phyloP scores from a whole-genome alignment of 345 rosid genomes.

The Carallia brachiata region DNA sequence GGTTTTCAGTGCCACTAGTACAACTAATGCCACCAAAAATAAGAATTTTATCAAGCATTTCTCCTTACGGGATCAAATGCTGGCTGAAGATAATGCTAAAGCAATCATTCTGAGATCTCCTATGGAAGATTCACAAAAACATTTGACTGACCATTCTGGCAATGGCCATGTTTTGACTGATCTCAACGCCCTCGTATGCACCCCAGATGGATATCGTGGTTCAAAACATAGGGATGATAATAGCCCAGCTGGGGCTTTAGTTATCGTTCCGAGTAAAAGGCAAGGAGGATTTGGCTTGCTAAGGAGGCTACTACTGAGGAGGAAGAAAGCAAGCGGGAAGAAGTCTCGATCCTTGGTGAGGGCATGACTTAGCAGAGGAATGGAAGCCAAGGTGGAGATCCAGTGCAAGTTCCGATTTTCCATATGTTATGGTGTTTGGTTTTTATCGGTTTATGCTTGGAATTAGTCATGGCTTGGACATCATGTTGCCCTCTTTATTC shows the following conservation, averaged over 20 bases:
- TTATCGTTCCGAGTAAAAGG: conserved; percentile 51
- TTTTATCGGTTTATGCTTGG: not conserved
- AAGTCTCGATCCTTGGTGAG: conserved; percentile 31
- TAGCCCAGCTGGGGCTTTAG: conserved; percentile 30
- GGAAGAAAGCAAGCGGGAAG: conserved; percentile 58
- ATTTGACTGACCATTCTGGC: conserved; percentile 16
- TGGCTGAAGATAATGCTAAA: conserved; percentile 53
- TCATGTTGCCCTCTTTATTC: not conserved
- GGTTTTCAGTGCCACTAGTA: conserved; percentile 31
- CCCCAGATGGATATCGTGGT: conserved; percentile 30
- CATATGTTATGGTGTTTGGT: not conserved
- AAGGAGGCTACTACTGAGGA: conserved; percentile 64
- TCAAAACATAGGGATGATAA: conserved; percentile 27
- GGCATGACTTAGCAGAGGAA: conserved; percentile 16
- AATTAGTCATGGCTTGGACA: not conserved
- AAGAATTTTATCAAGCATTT: conserved; percentile 38
- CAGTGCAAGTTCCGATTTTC: not conserved
- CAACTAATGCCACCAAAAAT: conserved; percentile 23
- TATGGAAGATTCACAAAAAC: conserved; percentile 15
- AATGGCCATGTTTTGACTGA: conserved; percentile 19
- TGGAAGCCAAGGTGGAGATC: not conserved
- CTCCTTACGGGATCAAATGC: conserved; percentile 64
- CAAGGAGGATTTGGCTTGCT: conserved; percentile 56
- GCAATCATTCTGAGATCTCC: conserved; percentile 37
- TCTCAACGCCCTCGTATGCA: conserved; percentile 18